phyloP scores from a whole-genome alignment of 106 monocot genomes.

The Phalaenopsis equestris region DNA sequence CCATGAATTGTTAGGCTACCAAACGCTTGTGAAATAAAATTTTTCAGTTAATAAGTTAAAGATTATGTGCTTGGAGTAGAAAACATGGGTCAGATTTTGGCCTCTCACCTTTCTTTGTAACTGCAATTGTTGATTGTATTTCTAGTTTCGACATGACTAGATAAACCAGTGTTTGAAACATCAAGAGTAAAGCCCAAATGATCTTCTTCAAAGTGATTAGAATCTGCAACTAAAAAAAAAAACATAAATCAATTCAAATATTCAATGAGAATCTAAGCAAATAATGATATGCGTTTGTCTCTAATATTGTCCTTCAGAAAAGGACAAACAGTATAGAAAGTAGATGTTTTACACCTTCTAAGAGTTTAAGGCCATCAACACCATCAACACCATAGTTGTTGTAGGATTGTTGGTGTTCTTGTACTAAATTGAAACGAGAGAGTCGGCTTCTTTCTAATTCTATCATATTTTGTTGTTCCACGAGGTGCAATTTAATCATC shows the following conservation, averaged over 20 bases:
- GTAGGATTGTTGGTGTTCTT: constrained; percentile 13
- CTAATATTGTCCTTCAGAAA: background rate
- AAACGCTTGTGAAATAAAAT: no score
- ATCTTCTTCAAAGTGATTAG: constrained; percentile 18
- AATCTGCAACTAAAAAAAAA: constrained; percentile 7
- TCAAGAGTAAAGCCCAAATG: constrained; percentile 21
- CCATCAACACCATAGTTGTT: constrained; percentile 13
- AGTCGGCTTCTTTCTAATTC: constrained; percentile 33
- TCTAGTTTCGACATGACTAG: constrained; percentile 16
- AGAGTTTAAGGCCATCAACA: constrained; percentile 15
- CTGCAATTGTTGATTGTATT: constrained; percentile 19
- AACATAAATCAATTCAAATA: background rate
- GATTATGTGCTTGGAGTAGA: no score
- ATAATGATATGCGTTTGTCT: background rate
- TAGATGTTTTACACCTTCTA: background rate
- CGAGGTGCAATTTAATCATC: constrained; percentile 14
- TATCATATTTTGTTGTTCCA: constrained; percentile 31
- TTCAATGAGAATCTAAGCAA: no score
- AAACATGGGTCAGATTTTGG: background rate
- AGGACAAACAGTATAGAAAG: background rate
- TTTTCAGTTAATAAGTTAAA: no score
- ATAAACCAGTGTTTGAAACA: constrained; percentile 11
- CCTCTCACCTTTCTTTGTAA: constrained; percentile 29
- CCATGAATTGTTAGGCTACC: background rate
- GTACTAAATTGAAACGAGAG: constrained; percentile 20